Evolutionary conservation across 345 rosid genomes (phyloP), one percentile per base, ranked within the genome.

Genomic region (Excoecaria cochinchinensis): DNA sequence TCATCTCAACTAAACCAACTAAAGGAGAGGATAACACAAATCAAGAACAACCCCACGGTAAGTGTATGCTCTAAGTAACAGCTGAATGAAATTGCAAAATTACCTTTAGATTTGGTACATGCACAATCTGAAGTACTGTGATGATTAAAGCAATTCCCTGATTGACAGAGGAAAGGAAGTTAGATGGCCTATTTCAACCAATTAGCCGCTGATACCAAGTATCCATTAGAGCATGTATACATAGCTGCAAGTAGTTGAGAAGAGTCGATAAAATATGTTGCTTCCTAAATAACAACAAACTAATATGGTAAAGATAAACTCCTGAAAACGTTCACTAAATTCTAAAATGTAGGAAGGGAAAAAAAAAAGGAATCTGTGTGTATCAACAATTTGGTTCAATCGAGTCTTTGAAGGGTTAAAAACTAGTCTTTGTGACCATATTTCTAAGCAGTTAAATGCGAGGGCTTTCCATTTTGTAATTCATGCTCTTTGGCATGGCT

Each of bases 41-140:
- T 5, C n/a, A 48, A 79, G n/a, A 69, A 59, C 40, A 36, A 52
- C 52, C 22, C 47, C 59, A 61, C 3, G 17, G 66, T 44, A 69
- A 68, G 57, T 60, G 47, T 42, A 56, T 62, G 48, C 19, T 40
- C 53, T 39, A 60, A 73, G 48, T 7, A 77, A 63, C 25, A 53
- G 71, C 61, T 31, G 36, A 73, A 50, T 21, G 48, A 75, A 25
- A 62, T 70, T 24, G 25, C 19, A 51, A 31, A 76, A 76, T 83
- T 80, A 91, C 98, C 97, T 95, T 95, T 78, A 95, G 98, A 80
- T 95, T 95, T 78, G 99, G 98, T 19, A 95, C 84, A 7, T 85
- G 96, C 76, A 95, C 94, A 59, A 95, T 91, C 85, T 93, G 99
- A 83, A 91, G 99, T 82, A 95, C 99, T 4, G 97, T 92, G 80